These are phyloP conservation scores for Carex parvula DNA, from an alignment of 176 grass and related monocot species.

Conservation along the genomic window DNA sequence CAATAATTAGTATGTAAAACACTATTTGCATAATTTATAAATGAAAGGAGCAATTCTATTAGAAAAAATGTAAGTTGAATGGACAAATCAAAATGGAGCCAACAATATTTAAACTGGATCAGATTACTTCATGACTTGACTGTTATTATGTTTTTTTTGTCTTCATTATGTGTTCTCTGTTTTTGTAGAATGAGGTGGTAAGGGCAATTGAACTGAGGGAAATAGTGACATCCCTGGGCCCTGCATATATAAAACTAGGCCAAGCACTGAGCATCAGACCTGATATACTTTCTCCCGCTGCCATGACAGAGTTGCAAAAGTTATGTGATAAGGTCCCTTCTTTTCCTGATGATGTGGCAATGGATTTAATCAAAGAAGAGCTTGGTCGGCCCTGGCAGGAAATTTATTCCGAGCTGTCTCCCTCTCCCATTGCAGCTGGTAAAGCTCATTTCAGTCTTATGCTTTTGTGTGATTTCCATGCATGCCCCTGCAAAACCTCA, in stretches of 20 bases:
- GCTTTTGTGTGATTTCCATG: background rate
- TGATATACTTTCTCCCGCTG: constrained; percentile 88
- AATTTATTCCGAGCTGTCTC: constrained; percentile 81
- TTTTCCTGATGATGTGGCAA: constrained; percentile 88
- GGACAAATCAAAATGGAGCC: background rate
- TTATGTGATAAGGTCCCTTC: constrained; percentile 98
- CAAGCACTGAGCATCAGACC: constrained; percentile 91
- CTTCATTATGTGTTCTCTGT: background rate
- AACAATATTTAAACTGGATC: background rate
- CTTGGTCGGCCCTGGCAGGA: constrained; percentile 81
- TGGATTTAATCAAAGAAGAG: constrained; percentile 90
- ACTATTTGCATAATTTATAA: background rate
- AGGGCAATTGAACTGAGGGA: constrained; percentile 91
- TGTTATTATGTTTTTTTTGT: background rate
- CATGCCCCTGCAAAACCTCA: background rate
- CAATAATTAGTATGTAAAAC: background rate
- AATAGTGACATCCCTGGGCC: constrained; percentile 91
- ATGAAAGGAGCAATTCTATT: background rate
- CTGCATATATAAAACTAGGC: constrained; percentile 94
- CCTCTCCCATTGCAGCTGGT: constrained; percentile 95
- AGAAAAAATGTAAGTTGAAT: background rate
- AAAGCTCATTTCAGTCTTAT: constrained; percentile 13
- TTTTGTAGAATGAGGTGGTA: constrained; percentile 64
- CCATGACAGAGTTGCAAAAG: constrained; percentile 92
- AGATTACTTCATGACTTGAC: background rate